Conservation (phyloP, 2,329 filamentous ascomycete species). For the Drechmeria coniospora region DNA sequence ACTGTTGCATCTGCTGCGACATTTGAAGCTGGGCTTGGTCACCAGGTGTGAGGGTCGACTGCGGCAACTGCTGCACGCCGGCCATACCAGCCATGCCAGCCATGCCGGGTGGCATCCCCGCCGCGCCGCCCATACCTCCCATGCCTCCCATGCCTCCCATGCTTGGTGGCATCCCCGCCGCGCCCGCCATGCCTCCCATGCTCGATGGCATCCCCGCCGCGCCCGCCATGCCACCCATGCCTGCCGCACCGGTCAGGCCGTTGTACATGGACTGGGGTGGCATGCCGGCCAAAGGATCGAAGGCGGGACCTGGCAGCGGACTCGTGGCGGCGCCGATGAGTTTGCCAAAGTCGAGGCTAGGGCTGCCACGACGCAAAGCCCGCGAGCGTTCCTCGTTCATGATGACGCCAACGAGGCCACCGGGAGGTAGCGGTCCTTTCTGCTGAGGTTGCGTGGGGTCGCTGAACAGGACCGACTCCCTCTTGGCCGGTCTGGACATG, state of each 20-base stretch:
- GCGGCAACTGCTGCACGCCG: constrained; percentile 25
- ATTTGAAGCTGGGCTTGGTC: constrained; percentile 68
- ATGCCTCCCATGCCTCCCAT: too few relatives aligned
- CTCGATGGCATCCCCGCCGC: too few relatives aligned
- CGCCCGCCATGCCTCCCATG: too few relatives aligned
- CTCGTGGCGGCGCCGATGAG: constrained; percentile 21
- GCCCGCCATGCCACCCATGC: too few relatives aligned
- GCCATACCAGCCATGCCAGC: too few relatives aligned
- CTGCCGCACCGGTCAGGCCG: too few relatives aligned
- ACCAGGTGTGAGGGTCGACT: constrained; percentile 36
- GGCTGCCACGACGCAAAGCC: constrained; percentile 64
- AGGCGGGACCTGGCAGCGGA: constrained; percentile 21
- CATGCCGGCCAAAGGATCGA: constrained; percentile 34
- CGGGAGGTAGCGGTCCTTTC: constrained; percentile 37
- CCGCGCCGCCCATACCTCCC: constrained; percentile 8
- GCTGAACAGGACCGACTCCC: constrained; percentile 60
- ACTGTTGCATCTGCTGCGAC: constrained; percentile 69
- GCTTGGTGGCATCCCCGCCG: too few relatives aligned
- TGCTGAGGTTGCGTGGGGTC: constrained; percentile 31
- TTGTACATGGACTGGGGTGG: constrained; percentile 28
- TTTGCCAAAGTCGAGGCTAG: constrained; percentile 50
- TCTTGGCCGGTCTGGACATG: constrained; percentile 53
- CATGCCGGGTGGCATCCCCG: constrained; percentile 14
- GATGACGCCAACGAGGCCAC: constrained; percentile 77
- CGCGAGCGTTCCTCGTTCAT: constrained; percentile 68